A percentile compares a stretch with the other conserved stretches of the same genome.
These are phyloP conservation scores for Larix kaempferi DNA, from an alignment of 75 land plant species.

Conservation along the genomic window DNA sequence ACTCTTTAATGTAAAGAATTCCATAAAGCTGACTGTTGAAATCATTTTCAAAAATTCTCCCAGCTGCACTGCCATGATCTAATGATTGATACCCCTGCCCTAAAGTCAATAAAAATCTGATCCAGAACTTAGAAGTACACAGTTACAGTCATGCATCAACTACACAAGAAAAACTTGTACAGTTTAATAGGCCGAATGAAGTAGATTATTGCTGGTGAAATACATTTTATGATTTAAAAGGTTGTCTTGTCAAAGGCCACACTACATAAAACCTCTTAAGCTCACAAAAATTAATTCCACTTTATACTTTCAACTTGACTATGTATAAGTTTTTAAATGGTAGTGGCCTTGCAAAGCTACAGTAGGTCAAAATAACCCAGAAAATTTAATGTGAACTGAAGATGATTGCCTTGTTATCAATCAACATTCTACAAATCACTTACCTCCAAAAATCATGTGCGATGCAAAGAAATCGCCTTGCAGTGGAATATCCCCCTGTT, in stretches of 20 bases:
- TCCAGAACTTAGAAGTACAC: not conserved
- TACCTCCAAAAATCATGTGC: conserved; percentile 98
- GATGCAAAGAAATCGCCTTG: conserved; percentile 99
- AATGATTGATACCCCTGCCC: conserved; percentile 1
- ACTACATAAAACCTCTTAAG: not conserved
- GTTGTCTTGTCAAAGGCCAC: not conserved
- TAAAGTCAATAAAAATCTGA: not conserved
- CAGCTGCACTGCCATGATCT: not conserved
- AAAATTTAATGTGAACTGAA: not conserved
- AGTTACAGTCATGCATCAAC: not conserved
- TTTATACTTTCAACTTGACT: no score
- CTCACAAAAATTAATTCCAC: not conserved
- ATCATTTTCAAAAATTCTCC: not conserved
- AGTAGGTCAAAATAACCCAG: not conserved
- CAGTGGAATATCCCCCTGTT: conserved; percentile 87
- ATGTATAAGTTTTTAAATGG: no score
- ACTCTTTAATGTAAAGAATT: not conserved
- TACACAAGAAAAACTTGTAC: not conserved
- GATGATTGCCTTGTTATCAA: not conserved
- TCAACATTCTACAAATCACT: not conserved
- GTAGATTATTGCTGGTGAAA: no score
- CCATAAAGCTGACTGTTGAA: not conserved
- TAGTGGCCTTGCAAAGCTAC: not conserved
- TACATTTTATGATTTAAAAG: no score
- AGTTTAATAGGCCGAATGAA: not conserved